A percentile compares a stretch with the other conserved stretches of the same genome.
Conservation (phyloP, 768 basidiomycete species). For the Lentinus tigrinus region DNA sequence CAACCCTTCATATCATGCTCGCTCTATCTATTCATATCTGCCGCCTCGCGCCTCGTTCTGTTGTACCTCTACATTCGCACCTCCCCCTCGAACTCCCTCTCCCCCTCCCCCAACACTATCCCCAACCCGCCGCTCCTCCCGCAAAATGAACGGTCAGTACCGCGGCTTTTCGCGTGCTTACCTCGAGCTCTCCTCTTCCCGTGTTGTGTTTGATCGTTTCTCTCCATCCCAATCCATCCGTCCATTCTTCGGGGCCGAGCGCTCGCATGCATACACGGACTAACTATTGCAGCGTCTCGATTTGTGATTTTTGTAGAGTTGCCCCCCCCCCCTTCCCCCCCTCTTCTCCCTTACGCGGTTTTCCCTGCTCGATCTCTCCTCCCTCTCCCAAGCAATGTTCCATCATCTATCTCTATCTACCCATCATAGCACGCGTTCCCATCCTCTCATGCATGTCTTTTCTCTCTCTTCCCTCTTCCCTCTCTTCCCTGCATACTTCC, state of each 20-base stretch:
- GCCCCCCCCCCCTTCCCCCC: background rate
- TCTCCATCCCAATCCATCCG: background rate
- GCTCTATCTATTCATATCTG: slow-evolving; percentile 22
- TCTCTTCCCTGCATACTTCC: too few species aligned
- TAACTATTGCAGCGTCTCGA: background rate
- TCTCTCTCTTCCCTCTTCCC: too few species aligned
- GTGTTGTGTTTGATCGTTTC: background rate
- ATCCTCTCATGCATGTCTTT: too few species aligned
- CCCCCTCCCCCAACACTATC: too few species aligned
- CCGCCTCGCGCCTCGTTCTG: slow-evolving; percentile 13
- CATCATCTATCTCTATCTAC: background rate
- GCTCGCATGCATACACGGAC: slow-evolving; percentile 14
- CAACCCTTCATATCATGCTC: background rate
- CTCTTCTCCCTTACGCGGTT: background rate
- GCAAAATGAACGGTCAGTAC: slow-evolving; percentile 8
- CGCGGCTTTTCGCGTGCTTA: background rate
- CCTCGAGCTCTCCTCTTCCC: background rate
- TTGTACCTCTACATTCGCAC: slow-evolving; percentile 6
- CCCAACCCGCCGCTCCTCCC: background rate
- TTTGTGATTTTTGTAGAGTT: background rate
- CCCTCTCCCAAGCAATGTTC: background rate
- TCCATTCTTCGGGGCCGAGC: background rate
- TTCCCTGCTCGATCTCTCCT: background rate
- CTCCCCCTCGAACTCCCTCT: background rate
- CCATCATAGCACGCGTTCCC: too few species aligned